A percentile compares a stretch with the other conserved stretches of the same genome.
Evolutionary conservation across 2,329 filamentous ascomycete genomes (phyloP).

Genomic region (Harringtonia aguacate): DNA sequence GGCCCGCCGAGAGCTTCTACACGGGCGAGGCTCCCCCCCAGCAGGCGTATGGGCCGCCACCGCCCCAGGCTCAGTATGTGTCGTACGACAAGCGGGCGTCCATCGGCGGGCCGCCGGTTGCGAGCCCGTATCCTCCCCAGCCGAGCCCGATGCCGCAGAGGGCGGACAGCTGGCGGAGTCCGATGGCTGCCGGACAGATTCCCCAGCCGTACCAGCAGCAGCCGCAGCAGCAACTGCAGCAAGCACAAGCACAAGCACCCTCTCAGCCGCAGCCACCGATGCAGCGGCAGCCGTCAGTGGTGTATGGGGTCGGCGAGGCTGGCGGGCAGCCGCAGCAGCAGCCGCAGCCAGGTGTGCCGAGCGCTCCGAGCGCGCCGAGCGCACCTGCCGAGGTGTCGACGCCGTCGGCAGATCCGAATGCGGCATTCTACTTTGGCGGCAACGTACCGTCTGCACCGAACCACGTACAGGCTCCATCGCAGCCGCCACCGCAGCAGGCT

Average conservation of each 20-base stretch:
- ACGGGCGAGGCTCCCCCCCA: constrained; percentile 48
- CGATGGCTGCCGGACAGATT: constrained; percentile 24
- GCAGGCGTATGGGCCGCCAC: constrained; percentile 41
- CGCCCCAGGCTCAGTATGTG: constrained; percentile 31
- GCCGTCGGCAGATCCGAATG: constrained; percentile 37
- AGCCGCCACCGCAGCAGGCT: constrained; percentile 9
- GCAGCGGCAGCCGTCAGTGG: constrained; percentile 1
- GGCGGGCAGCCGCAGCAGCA: no score
- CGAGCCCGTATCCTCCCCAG: constrained; percentile 31
- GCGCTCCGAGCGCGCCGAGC: no score
- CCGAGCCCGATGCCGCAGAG: constrained; percentile 26
- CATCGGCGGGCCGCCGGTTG: constrained; percentile 22
- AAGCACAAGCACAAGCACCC: neutral
- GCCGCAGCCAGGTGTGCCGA: no score
- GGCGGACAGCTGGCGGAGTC: constrained; percentile 39
- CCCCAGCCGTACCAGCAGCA: constrained; percentile 22
- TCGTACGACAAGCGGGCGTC: constrained; percentile 32
- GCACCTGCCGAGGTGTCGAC: constrained; percentile 20
- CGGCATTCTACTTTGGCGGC: constrained; percentile 50
- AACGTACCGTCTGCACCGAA: constrained; percentile 18
- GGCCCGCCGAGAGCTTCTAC: constrained; percentile 72
- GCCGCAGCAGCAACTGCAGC: constrained; percentile 6
- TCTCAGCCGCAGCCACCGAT: neutral
- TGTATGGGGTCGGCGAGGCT: constrained; percentile 2
- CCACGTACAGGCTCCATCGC: constrained; percentile 21